These are phyloP conservation scores for Citrullus colocynthis DNA, from an alignment of 306 rosid species.

Conservation along the genomic window DNA sequence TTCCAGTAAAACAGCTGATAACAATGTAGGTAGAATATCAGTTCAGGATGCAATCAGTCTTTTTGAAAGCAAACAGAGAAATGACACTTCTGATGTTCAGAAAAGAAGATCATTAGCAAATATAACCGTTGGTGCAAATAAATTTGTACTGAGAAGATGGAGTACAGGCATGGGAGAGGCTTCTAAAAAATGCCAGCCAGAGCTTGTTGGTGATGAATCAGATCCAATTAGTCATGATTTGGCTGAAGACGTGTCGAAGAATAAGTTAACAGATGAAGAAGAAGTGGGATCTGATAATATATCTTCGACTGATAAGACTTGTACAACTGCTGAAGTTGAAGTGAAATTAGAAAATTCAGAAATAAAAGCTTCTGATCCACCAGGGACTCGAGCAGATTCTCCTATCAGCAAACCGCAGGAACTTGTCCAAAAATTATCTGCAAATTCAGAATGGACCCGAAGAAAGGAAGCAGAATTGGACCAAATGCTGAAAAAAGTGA, in stretches of 20 bases:
- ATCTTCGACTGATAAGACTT: slow-evolving; percentile 21
- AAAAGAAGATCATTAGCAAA: slow-evolving; percentile 51
- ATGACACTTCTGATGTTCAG: slow-evolving; percentile 43
- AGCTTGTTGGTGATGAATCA: slow-evolving; percentile 34
- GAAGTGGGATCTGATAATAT: slow-evolving; percentile 29
- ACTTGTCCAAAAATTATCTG: slow-evolving; percentile 23
- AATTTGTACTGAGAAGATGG: slow-evolving; percentile 96
- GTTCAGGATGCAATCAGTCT: slow-evolving; percentile 93
- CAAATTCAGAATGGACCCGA: slow-evolving; percentile 67
- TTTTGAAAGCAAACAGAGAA: slow-evolving; percentile 84
- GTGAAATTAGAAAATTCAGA: slow-evolving; percentile 32
- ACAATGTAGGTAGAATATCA: slow-evolving; percentile 65
- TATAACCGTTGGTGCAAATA: slow-evolving; percentile 45
- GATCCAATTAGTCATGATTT: slow-evolving; percentile 23
- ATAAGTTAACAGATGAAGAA: slow-evolving; percentile 18
- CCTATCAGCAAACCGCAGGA: slow-evolving; percentile 25
- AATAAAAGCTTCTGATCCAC: slow-evolving; percentile 20
- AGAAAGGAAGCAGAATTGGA: slow-evolving; percentile 73
- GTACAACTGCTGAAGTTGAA: slow-evolving; percentile 24
- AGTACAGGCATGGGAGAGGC: slow-evolving; percentile 74
- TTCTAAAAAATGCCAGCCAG: slow-evolving; percentile 40
- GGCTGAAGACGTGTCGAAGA: slow-evolving; percentile 20
- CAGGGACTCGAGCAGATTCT: slow-evolving; percentile 33
- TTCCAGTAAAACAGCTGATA: slow-evolving; percentile 44
- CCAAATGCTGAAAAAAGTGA: slow-evolving; percentile 75